Percentiles rank a stretch among this genome's conserved stretches.
These are phyloP conservation scores for Leccinum griseonigrum DNA, from an alignment of 1,284 basidiomycete species.

Conservation along the genomic window DNA sequence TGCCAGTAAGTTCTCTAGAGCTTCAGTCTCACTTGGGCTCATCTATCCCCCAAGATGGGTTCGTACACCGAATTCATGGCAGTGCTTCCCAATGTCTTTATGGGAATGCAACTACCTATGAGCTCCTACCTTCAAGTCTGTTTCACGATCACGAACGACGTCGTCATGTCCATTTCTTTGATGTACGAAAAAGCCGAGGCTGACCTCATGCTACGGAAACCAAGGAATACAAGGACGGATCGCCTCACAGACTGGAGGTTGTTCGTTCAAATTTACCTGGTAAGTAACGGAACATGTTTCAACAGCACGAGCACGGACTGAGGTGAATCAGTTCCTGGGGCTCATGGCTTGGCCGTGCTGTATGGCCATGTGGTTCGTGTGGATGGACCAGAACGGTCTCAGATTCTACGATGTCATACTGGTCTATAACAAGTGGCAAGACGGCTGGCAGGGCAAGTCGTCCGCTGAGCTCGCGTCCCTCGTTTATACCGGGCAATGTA, in stretches of 20 bases:
- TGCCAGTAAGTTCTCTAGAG: constrained; percentile 30
- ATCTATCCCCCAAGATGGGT: background rate
- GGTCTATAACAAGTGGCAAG: constrained; percentile 38
- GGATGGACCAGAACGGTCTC: constrained; percentile 35
- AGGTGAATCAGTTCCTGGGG: constrained; percentile 38
- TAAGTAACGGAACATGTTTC: background rate
- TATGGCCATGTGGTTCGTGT: constrained; percentile 42
- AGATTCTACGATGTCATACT: constrained; percentile 39
- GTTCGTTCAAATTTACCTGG: constrained; percentile 33
- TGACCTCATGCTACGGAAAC: constrained; percentile 57
- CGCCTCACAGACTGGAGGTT: constrained; percentile 41
- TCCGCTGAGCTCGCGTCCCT: constrained; percentile 30
- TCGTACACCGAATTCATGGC: constrained; percentile 36
- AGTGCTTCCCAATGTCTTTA: constrained; percentile 35
- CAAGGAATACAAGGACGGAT: constrained; percentile 61
- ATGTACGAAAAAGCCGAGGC: constrained; percentile 39
- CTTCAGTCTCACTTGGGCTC: background rate
- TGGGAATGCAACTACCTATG: constrained; percentile 42
- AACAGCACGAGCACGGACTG: background rate
- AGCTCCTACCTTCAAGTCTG: constrained; percentile 43
- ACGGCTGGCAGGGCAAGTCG: constrained; percentile 33
- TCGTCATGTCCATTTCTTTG: constrained; percentile 36
- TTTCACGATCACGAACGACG: constrained; percentile 37
- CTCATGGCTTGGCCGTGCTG: constrained; percentile 46
- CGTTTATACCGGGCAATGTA: constrained; percentile 35